A percentile compares a stretch with the other conserved stretches of the same genome.
Evolutionary conservation across 371 early-diverging fungal species (phyloP).

Genomic region (Syncephalastrum racemosum): DNA sequence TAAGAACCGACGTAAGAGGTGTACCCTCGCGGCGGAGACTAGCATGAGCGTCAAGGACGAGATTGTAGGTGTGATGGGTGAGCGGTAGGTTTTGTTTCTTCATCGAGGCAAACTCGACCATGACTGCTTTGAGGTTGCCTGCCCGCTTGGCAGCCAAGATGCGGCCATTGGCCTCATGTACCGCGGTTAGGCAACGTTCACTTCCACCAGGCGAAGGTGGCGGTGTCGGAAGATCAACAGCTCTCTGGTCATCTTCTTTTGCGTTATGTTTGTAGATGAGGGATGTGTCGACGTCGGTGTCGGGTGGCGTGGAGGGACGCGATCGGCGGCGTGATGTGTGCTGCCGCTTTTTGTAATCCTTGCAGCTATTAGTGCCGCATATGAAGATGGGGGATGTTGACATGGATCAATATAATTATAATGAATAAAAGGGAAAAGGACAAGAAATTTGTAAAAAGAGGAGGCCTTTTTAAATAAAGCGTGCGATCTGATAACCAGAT

Average conservation of each 20-base stretch:
- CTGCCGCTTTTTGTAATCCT: background rate
- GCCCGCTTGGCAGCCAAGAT: slow-evolving; percentile 35
- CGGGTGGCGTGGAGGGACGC: background rate
- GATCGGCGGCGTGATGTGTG: background rate
- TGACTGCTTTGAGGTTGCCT: slow-evolving; percentile 36
- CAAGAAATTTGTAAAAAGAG: slow-evolving; percentile 1
- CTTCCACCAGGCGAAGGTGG: slow-evolving; percentile 15
- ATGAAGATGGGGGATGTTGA: background rate
- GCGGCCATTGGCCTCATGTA: slow-evolving; percentile 23
- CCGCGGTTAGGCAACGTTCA: slow-evolving; percentile 1
- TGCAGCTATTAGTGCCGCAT: too few relatives aligned
- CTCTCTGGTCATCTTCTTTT: background rate
- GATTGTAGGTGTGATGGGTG: slow-evolving; percentile 47
- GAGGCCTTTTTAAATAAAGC: background rate
- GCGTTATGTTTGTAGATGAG: too few relatives aligned
- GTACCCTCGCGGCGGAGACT: slow-evolving; percentile 43
- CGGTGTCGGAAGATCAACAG: slow-evolving; percentile 13
- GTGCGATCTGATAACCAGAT: slow-evolving; percentile 7
- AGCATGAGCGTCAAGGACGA: slow-evolving; percentile 44
- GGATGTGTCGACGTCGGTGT: too few relatives aligned
- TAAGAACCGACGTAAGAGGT: slow-evolving; percentile 30
- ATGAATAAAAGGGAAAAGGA: slow-evolving; percentile 7
- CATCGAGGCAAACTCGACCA: slow-evolving; percentile 31
- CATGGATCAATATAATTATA: background rate
- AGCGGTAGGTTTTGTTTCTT: slow-evolving; percentile 27